Conservation (phyloP, 441 rosid species). For the Rhodomyrtus psidioides region DNA sequence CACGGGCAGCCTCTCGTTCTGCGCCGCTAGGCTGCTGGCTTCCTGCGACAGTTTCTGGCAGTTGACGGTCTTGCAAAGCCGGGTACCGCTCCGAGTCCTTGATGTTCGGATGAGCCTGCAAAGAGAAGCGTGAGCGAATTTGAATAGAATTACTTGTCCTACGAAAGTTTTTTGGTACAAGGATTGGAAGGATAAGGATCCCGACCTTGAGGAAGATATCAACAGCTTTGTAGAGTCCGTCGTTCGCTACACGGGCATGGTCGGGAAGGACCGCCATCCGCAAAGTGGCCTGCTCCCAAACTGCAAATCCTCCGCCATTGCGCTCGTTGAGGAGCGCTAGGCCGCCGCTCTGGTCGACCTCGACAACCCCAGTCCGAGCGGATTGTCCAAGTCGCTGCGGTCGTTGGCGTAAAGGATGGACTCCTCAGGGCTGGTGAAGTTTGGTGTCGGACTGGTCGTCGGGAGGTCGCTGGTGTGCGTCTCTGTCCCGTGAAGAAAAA, state of each 20-base stretch:
- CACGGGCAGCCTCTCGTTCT: slow-evolving; percentile 14
- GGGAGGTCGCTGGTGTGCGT: too few species aligned
- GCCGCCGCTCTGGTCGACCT: too few species aligned
- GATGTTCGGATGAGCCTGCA: slow-evolving; percentile 8
- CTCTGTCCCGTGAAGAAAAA: too few species aligned
- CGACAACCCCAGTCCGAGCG: too few species aligned
- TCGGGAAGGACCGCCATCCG: too few species aligned
- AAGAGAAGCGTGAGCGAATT: neutral
- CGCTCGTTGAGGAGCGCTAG: too few species aligned
- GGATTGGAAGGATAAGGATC: neutral
- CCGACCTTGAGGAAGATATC: slow-evolving; percentile 9
- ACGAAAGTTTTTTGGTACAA: neutral
- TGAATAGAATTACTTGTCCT: neutral
- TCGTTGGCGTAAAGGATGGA: too few species aligned
- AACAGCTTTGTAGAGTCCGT: slow-evolving; percentile 11
- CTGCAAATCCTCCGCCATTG: too few species aligned
- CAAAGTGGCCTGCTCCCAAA: too few species aligned
- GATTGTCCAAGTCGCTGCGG: too few species aligned
- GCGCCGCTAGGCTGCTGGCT: slow-evolving; percentile 11
- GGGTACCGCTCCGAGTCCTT: slow-evolving; percentile 10
- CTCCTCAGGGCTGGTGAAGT: too few species aligned
- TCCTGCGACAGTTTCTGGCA: slow-evolving; percentile 13
- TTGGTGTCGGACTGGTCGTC: too few species aligned
- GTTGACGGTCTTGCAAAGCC: slow-evolving; percentile 9
- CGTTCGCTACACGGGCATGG: slow-evolving; percentile 3